A percentile compares a stretch with the other conserved stretches of the same genome.
phyloP scores from a whole-genome alignment of 345 rosid genomes.

The Brassica napus region Da-Ae NC_063440.1:6656001-6656500 shows the following conservation, averaged over 20 bases:
- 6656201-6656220: slow-evolving; percentile 15
- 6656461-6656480: slow-evolving; percentile 48
- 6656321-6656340: slow-evolving; percentile 1
- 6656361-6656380: slow-evolving; percentile 39
- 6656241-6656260: not conserved
- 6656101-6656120: not conserved
- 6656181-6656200: slow-evolving; percentile 9
- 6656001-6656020: too few species aligned
- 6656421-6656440: slow-evolving; percentile 49
- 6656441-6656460: not conserved
- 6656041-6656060: not conserved
- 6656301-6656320: slow-evolving; percentile 14
- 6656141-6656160: not conserved
- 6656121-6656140: not conserved
- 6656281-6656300: slow-evolving; percentile 25
- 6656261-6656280: slow-evolving; percentile 17
- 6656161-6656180: slow-evolving; percentile 26
- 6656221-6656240: slow-evolving; percentile 33
- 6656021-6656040: not conserved
- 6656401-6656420: slow-evolving; percentile 57
- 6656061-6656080: not conserved
- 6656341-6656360: slow-evolving; percentile 15
- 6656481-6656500: slow-evolving; percentile 49
- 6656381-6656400: slow-evolving; percentile 49
- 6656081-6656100: not conserved